Evolutionary conservation across 805 yeast genomes (phyloP), one percentile per base, ranked within the genome.

Genomic region (Zygotorulaspora florentina): DNA sequence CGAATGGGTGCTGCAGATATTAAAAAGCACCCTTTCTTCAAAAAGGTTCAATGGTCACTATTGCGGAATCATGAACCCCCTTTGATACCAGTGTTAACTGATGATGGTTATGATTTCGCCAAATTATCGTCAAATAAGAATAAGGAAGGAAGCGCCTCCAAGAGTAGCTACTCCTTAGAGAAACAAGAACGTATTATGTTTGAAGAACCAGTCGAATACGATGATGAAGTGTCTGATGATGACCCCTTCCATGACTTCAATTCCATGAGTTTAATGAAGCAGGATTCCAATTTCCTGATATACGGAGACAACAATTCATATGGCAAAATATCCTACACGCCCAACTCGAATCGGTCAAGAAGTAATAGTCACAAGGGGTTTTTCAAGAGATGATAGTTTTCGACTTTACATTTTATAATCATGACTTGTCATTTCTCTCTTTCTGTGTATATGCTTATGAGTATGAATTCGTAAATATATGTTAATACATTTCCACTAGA

Each of bases 1-100:
- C 82, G 85, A 48, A 80, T 88, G 39, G 99, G 99, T 13, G 99
- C 99, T 0, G 83, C 96, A 2, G 99, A 93, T 61, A 80, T 93
- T 42, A 93, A 93, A 61, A 80, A 78, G 46, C 99, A 95, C 64
- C 81, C 87, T 0, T 95, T 90, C 56, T 93, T 93, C 75, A 91
- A 89, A 61, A 85, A 73, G 56, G 82, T 87, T 1, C 96, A 89
- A 63, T 93, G 99, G 99, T 97, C 99, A 0, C 72, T 93, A 48
- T 70, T 93, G 46, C 77, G 99, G 56, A 87, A 93, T 65, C 93
- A 85, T 62, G 84, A 85, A 47, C 98, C 99, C 1, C 99, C 99
- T 12, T 83, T 93, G 82, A 83, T 93, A 13, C 99, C 99, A 0
- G 85, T 85, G 0, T 74, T 88, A 36, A 72, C 79, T 9, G 72